phyloP scores from a whole-genome alignment of 208 protist species.

The Tetramitus jugosus region DNA sequence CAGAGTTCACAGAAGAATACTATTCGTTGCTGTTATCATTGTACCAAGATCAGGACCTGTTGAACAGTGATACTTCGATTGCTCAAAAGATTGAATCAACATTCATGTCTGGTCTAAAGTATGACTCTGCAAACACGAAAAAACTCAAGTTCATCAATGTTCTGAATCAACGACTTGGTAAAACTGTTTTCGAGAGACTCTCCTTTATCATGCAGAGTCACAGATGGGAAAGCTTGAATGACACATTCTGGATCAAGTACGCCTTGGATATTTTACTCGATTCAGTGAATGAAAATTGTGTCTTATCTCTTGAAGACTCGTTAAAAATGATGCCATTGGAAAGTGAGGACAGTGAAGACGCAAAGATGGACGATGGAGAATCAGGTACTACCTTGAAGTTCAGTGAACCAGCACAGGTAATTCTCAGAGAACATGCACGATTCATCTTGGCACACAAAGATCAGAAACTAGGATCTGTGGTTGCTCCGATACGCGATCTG shows the following conservation, averaged over 20 bases:
- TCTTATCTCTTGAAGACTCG: too few species aligned
- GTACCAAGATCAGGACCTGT: not conserved
- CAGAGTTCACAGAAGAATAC: not conserved
- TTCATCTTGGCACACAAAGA: too few species aligned
- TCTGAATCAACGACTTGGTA: not conserved
- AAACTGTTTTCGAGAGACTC: not conserved
- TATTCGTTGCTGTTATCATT: not conserved
- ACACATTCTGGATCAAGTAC: slow-evolving; percentile 24
- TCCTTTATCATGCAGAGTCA: not conserved
- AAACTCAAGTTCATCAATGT: not conserved
- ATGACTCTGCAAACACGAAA: not conserved
- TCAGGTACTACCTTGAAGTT: not conserved
- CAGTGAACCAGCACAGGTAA: not conserved
- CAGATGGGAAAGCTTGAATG: slow-evolving; percentile 16
- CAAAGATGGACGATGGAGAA: too few species aligned
- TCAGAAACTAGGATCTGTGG: too few species aligned
- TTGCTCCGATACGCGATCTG: too few species aligned
- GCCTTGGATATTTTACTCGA: not conserved
- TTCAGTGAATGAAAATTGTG: not conserved
- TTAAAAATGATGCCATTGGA: not conserved
- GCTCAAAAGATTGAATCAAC: not conserved
- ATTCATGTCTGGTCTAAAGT: slow-evolving; percentile 9
- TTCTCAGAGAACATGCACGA: not conserved
- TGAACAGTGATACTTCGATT: not conserved
- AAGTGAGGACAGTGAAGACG: not conserved